Evolutionary conservation across 208 protist genomes (phyloP).

Genomic region (Leptomonas pyrrhocoris): DNA sequence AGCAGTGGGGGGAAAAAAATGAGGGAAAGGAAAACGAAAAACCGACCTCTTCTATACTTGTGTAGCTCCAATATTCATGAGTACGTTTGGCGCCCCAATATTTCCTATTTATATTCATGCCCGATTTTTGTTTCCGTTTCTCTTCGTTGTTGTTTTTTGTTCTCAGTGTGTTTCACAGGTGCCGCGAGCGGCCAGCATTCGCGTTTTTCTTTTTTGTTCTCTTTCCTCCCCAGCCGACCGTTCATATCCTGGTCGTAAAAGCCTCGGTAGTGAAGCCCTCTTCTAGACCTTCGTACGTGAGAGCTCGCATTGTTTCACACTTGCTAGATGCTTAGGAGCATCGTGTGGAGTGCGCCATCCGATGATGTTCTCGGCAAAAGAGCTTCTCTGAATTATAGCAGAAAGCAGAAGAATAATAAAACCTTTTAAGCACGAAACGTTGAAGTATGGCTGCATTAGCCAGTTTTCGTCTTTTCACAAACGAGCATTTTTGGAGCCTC

Average conservation of each 20-base stretch:
- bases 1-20: not conserved
- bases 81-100: not conserved
- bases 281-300: not conserved
- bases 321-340: not conserved
- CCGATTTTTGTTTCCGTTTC: not conserved
- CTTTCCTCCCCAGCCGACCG: not conserved
- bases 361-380: not conserved
- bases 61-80: not conserved
- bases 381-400: too few relatives aligned
- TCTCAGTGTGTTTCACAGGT: not conserved
- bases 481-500: not conserved
- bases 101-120: not conserved
- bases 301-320: not conserved
- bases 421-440: not conserved
- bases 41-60: too few relatives aligned
- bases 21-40: not conserved
- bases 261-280: not conserved
- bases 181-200: not conserved
- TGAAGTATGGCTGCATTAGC: not conserved
- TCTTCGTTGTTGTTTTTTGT: not conserved
- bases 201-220: slow-evolving; percentile 5
- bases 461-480: not conserved
- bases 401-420: not conserved
- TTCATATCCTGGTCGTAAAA: slow-evolving; percentile 1
- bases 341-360: not conserved